Evolutionary conservation across 2,329 filamentous ascomycete species (phyloP).

Genomic region (Pseudophaeomoniella oleicola): DNA sequence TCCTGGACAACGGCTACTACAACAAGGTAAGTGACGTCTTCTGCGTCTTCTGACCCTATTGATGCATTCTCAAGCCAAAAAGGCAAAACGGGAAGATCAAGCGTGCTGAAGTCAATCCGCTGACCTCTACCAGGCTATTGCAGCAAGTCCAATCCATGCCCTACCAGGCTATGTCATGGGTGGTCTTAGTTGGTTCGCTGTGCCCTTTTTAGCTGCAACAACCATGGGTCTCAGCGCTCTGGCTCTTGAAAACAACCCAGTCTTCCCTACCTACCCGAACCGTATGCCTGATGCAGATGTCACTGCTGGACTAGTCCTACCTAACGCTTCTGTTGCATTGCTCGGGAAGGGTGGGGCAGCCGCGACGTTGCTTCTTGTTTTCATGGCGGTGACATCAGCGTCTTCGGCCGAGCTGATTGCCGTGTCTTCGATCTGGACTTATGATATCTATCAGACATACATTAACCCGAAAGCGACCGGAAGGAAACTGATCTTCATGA

Average conservation of each 20-base stretch:
- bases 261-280: constrained; percentile 43
- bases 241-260: constrained; percentile 57
- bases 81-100: no score
- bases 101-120: background rate
- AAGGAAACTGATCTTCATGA: constrained; percentile 64
- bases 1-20: constrained; percentile 53
- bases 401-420: constrained; percentile 75
- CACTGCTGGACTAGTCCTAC: constrained; percentile 68
- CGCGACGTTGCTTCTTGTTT: constrained; percentile 65
- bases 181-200: constrained; percentile 80
- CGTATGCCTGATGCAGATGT: constrained; percentile 63
- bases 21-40: background rate
- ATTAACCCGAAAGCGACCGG: constrained; percentile 66
- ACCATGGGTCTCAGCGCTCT: constrained; percentile 76
- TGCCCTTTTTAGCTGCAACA: constrained; percentile 78
- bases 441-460: constrained; percentile 79
- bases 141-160: constrained; percentile 69
- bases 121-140: constrained; percentile 61
- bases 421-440: constrained; percentile 76
- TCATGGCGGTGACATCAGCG: constrained; percentile 80
- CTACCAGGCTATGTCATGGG: constrained; percentile 81
- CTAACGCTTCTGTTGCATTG: constrained; percentile 70
- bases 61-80: no score
- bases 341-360: constrained; percentile 70
- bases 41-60: no score